phyloP scores from a whole-genome alignment of 2,329 filamentous ascomycete genomes.

The Rhynchosporium secalis region DNA sequence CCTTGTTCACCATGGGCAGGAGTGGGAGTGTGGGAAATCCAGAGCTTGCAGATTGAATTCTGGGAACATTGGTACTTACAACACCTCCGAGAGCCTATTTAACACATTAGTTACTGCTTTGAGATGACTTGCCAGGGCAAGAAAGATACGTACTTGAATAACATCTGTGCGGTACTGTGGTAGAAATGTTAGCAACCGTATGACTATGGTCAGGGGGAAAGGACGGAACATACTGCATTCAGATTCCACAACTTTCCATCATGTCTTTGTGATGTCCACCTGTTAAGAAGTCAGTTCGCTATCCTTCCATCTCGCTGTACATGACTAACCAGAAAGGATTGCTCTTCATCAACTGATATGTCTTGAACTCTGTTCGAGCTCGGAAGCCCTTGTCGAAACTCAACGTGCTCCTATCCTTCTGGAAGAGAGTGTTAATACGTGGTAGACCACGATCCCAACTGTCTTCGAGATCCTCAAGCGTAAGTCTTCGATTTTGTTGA shows the following conservation, averaged over 20 bases:
- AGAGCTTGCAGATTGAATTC: too few species aligned
- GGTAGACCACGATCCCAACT: slow-evolving; percentile 98
- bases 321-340: slow-evolving; percentile 68
- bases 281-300: slow-evolving; percentile 41
- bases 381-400: slow-evolving; percentile 99
- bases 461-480: slow-evolving; percentile 93
- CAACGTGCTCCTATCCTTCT: slow-evolving; percentile 94
- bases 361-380: slow-evolving; percentile 92
- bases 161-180: slow-evolving; percentile 81
- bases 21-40: too few species aligned
- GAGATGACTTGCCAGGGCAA: neutral
- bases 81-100: slow-evolving; percentile 64
- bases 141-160: slow-evolving; percentile 60
- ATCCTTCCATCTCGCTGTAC: too few species aligned
- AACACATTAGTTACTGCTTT: neutral
- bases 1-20: too few species aligned
- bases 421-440: slow-evolving; percentile 97
- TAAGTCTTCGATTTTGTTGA: slow-evolving; percentile 92
- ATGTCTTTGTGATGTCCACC: slow-evolving; percentile 97
- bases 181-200: too few species aligned
- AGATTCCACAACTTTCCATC: slow-evolving; percentile 98
- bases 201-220: too few species aligned
- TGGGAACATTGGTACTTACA: too few species aligned
- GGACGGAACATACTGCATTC: slow-evolving; percentile 56
- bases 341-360: slow-evolving; percentile 98